Percentiles rank a stretch among this genome's conserved stretches.
phyloP scores from a whole-genome alignment of 2,329 filamentous ascomycete genomes.

The Rhinocladiella mackenziei region DNA sequence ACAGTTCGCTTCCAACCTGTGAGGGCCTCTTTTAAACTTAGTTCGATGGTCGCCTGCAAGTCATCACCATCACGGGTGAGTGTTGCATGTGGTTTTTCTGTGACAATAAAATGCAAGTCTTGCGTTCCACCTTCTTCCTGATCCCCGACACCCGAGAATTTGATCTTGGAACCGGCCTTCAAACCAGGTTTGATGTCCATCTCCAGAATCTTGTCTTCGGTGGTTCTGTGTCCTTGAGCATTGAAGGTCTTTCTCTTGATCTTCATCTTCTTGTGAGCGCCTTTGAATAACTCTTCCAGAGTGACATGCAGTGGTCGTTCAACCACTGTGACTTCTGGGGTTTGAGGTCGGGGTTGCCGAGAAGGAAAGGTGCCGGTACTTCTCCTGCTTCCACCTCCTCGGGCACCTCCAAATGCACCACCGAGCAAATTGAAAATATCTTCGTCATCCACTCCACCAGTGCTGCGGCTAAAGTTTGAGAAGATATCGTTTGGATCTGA shows the following conservation, averaged over 20 bases:
- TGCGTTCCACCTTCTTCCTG: conserved; percentile 95
- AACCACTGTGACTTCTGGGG: conserved; percentile 84
- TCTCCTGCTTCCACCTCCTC: conserved; percentile 40
- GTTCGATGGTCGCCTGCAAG: conserved; percentile 69
- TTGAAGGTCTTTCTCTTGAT: conserved; percentile 97
- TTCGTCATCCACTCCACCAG: conserved; percentile 47
- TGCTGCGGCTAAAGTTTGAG: conserved; percentile 66
- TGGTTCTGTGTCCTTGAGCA: conserved; percentile 73
- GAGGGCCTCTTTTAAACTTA: conserved; percentile 87
- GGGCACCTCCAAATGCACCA: conserved; percentile 40
- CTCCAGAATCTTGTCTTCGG: conserved; percentile 84
- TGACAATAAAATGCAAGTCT: conserved; percentile 89
- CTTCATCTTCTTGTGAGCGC: conserved; percentile 93
- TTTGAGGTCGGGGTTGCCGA: conserved; percentile 39
- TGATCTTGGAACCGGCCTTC: conserved; percentile 97
- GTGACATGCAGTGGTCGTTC: conserved; percentile 77
- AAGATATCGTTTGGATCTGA: conserved; percentile 82
- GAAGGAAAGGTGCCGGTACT: conserved; percentile 29
- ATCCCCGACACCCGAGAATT: conserved; percentile 95
- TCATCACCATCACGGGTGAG: conserved; percentile 88
- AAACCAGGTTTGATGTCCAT: conserved; percentile 93
- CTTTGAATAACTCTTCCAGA: conserved; percentile 83
- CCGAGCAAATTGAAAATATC: conserved; percentile 55
- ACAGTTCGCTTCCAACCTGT: conserved; percentile 93
- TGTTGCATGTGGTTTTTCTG: conserved; percentile 85